A percentile compares a stretch with the other conserved stretches of the same genome.
Evolutionary conservation across 257 asterid genomes (phyloP).

Genomic region (Mitragyna speciosa): DNA sequence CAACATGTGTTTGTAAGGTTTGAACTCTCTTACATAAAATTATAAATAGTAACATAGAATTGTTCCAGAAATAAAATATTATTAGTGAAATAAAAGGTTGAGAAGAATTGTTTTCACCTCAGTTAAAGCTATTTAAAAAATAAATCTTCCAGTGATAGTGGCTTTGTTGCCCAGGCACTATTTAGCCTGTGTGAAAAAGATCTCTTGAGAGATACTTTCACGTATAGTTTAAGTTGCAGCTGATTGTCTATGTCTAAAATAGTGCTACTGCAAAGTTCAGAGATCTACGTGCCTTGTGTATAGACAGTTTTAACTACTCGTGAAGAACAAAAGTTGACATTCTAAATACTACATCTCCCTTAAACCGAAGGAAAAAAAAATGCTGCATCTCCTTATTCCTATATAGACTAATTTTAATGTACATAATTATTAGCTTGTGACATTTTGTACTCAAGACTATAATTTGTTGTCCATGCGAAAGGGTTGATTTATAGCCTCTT

Average conservation of each 20-base stretch:
- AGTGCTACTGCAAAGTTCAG: no score
- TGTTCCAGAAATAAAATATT: no score
- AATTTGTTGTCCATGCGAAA: not conserved
- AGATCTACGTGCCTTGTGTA: not conserved
- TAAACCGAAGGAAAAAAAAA: no score
- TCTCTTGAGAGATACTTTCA: not conserved
- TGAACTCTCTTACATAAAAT: no score
- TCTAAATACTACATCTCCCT: not conserved
- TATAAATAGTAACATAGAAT: no score
- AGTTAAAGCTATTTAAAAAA: not conserved
- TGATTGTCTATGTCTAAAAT: not conserved
- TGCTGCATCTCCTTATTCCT: no score
- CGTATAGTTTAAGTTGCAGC: not conserved
- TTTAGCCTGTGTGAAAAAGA: not conserved
- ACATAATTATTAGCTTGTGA: not conserved
- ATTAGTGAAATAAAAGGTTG: not conserved
- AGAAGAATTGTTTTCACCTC: not conserved
- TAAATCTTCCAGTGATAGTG: not conserved
- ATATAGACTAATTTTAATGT: not conserved
- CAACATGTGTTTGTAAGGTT: no score
- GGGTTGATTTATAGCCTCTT: not conserved
- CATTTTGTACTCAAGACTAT: not conserved
- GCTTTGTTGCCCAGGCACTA: not conserved
- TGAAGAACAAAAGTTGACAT: not conserved
- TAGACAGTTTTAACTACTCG: not conserved